A percentile compares a stretch with the other conserved stretches of the same genome.
These are phyloP conservation scores for Sutorius eximius DNA, from an alignment of 1,284 basidiomycete genomes.

Conservation along the genomic window DNA sequence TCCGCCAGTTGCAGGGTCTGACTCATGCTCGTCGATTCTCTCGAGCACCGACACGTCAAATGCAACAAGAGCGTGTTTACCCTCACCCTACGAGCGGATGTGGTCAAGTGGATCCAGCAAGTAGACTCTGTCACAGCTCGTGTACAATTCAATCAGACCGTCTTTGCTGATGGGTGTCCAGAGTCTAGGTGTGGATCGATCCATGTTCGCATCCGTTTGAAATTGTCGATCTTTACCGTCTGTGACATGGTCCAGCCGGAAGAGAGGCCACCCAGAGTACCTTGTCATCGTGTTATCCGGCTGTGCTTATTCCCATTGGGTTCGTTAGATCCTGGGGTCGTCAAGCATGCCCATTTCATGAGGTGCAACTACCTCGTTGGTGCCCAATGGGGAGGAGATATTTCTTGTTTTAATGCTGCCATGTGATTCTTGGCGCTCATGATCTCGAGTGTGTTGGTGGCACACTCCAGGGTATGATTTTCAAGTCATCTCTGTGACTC, in stretches of 20 bases:
- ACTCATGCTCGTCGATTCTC: conserved; percentile 9
- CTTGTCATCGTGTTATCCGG: conserved; percentile 15
- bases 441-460: neutral
- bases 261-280: conserved; percentile 9
- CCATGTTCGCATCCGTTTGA: conserved; percentile 16
- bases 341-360: conserved; percentile 18
- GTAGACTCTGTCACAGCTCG: conserved; percentile 2
- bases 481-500: conserved; percentile 7
- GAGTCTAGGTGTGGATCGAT: conserved; percentile 8
- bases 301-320: conserved; percentile 29
- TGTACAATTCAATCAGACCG: conserved; percentile 5
- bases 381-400: neutral
- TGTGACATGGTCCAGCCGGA: conserved; percentile 12
- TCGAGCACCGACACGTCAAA: conserved; percentile 8
- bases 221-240: conserved; percentile 20
- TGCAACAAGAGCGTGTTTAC: conserved; percentile 21
- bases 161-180: conserved; percentile 1
- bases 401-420: neutral
- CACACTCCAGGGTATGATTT: conserved; percentile 1
- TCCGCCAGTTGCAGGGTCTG: conserved; percentile 20
- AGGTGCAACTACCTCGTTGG: conserved; percentile 21
- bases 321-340: conserved; percentile 12
- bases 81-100: conserved; percentile 14
- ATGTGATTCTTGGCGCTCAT: conserved; percentile 1
- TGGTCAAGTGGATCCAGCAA: conserved; percentile 17